Percentiles rank a stretch among this genome's conserved stretches.
Evolutionary conservation across 495 filamentous ascomycete genomes (phyloP).

Genomic region (Penicillium bovifimosum): DNA sequence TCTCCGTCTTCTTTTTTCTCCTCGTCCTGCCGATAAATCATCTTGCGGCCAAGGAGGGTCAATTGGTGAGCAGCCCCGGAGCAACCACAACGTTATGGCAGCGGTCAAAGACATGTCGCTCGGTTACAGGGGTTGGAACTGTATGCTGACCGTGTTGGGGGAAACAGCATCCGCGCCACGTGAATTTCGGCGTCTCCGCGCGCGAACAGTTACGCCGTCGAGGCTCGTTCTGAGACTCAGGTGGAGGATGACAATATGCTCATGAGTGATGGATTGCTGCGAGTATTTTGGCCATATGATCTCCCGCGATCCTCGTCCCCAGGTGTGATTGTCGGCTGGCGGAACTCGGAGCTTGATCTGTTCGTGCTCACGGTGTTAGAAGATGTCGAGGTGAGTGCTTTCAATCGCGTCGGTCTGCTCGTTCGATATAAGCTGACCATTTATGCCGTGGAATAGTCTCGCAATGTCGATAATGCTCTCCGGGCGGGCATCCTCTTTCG

Average conservation of each 20-base stretch:
- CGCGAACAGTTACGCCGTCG: conserved; percentile 90
- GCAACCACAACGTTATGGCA: not conserved
- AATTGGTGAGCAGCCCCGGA: conserved; percentile 46
- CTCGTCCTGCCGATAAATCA: conserved; percentile 68
- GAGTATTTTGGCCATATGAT: conserved; percentile 97
- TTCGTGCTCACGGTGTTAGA: conserved; percentile 86
- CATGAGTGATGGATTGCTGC: conserved; percentile 80
- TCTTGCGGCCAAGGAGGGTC: conserved; percentile 62
- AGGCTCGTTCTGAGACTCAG: conserved; percentile 74
- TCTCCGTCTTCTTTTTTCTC: conserved; percentile 72
- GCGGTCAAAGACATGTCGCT: not conserved
- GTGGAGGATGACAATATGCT: conserved; percentile 80
- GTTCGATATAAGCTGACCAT: conserved; percentile 6
- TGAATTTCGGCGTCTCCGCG: conserved; percentile 80
- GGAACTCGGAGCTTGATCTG: conserved; percentile 85
- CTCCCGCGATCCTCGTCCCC: conserved; percentile 62
- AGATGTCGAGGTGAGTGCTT: conserved; percentile 70
- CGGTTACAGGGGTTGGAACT: not conserved
- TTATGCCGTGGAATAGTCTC: conserved; percentile 37
- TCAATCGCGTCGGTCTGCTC: not conserved
- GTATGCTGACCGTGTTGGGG: conserved; percentile 11
- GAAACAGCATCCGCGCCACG: conserved; percentile 75
- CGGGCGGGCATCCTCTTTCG: conserved; percentile 78
- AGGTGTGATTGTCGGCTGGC: conserved; percentile 91
- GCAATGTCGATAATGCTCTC: conserved; percentile 82